Percentiles rank a stretch among this genome's conserved stretches.
These are phyloP conservation scores for Blastobotrys attinorum DNA, from an alignment of 805 yeast species.

Conservation along the genomic window DNA sequence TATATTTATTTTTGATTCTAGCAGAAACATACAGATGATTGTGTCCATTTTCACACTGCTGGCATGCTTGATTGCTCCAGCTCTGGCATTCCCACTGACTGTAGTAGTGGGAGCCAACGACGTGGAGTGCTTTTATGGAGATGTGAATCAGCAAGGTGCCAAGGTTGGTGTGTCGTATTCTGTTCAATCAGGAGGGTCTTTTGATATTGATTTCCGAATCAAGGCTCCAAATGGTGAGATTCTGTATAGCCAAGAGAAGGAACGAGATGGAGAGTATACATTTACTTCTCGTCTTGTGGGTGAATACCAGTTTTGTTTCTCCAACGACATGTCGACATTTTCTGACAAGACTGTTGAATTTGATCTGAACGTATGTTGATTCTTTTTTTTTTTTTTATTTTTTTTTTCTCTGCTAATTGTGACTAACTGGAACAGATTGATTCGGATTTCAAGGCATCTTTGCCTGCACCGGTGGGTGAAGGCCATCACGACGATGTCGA, in stretches of 20 bases:
- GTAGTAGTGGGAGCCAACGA: constrained; percentile 71
- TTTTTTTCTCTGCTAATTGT: too few relatives aligned
- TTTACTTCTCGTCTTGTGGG: constrained; percentile 60
- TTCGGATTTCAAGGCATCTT: constrained; percentile 45
- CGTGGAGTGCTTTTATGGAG: constrained; percentile 60
- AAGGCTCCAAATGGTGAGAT: constrained; percentile 48
- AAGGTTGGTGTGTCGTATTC: constrained; percentile 73
- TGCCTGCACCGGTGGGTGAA: constrained; percentile 39
- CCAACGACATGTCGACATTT: constrained; percentile 71
- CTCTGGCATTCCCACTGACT: constrained; percentile 48
- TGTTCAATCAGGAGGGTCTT: constrained; percentile 72
- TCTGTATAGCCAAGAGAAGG: constrained; percentile 47
- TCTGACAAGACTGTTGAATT: constrained; percentile 81
- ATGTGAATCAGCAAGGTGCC: constrained; percentile 51
- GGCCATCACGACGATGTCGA: constrained; percentile 27
- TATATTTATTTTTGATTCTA: too few relatives aligned
- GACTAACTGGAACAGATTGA: too few relatives aligned
- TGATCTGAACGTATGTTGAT: constrained; percentile 59
- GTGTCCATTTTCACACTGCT: background rate
- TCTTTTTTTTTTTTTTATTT: too few relatives aligned
- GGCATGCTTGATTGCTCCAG: constrained; percentile 2
- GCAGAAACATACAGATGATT: background rate
- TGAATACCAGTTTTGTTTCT: constrained; percentile 83
- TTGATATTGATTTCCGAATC: constrained; percentile 64
- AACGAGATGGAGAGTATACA: constrained; percentile 73